phyloP scores from a whole-genome alignment of 768 basidiomycete genomes.

The Peribolospora kevripleyi region DNA sequence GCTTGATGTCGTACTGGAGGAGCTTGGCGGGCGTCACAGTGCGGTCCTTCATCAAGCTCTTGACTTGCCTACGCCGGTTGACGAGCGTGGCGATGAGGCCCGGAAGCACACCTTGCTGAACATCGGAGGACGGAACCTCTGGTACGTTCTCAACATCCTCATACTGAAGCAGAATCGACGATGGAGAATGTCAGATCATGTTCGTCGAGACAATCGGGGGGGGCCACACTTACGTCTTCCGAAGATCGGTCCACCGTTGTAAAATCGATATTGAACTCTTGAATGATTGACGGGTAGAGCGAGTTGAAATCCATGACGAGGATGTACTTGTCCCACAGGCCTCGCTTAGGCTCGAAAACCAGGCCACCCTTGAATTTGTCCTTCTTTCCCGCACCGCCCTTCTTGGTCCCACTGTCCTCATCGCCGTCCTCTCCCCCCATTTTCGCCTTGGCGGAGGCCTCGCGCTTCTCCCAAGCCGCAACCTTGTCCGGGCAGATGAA shows the following conservation, averaged over 20 bases:
- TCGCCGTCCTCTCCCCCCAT: conserved; percentile 7
- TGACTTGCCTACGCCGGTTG: conserved; percentile 65
- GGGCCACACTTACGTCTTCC: conserved; percentile 6
- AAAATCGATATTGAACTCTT: conserved; percentile 98
- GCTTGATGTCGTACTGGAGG: conserved; percentile 91
- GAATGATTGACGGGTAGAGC: conserved; percentile 94
- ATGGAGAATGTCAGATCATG: background rate
- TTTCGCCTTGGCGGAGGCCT: conserved; percentile 31
- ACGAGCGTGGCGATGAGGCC: conserved; percentile 94
- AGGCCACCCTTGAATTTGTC: conserved; percentile 98
- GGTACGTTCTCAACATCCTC: conserved; percentile 64
- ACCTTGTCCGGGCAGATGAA: conserved; percentile 87
- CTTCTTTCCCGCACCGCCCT: conserved; percentile 19
- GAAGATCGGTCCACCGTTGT: conserved; percentile 56
- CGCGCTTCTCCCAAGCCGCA: conserved; percentile 46
- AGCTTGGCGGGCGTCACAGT: conserved; percentile 42
- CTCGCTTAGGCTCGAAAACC: conserved; percentile 86
- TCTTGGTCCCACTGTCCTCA: background rate
- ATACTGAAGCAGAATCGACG: conserved; percentile 18
- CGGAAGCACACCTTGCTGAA: conserved; percentile 71
- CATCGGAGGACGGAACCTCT: conserved; percentile 49
- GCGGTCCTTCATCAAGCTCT: conserved; percentile 77
- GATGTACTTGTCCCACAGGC: conserved; percentile 87
- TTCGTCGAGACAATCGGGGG: background rate
- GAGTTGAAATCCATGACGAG: conserved; percentile 99